phyloP scores from a whole-genome alignment of 257 asterid species.

The Solanum peruvianum region DNA sequence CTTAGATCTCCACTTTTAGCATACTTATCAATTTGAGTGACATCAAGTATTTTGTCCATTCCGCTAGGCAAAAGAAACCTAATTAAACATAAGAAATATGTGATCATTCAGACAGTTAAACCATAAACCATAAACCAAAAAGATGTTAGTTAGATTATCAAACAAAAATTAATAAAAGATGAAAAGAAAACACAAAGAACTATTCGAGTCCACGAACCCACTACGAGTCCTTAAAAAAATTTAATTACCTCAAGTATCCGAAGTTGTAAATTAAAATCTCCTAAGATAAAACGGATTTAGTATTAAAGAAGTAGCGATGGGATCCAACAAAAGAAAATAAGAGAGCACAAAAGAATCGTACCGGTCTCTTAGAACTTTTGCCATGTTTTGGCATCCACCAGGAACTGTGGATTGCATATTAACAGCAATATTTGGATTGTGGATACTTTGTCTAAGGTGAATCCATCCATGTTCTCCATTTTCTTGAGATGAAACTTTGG shows the following conservation, averaged over 20 bases:
- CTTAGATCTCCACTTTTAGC: slow-evolving; percentile 24
- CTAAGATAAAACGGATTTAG: too few relatives aligned
- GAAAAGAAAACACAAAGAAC: not conserved
- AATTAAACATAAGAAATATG: not conserved
- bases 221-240: not conserved
- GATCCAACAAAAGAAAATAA: not conserved
- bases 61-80: slow-evolving; percentile 66
- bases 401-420: slow-evolving; percentile 62
- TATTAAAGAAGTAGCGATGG: not conserved
- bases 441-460: slow-evolving; percentile 83
- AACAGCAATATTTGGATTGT: slow-evolving; percentile 86
- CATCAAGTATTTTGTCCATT: slow-evolving; percentile 46
- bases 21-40: slow-evolving; percentile 45
- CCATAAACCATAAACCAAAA: not conserved
- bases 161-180: too few relatives aligned
- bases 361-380: slow-evolving; percentile 52
- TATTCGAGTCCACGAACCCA: not conserved
- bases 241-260: not conserved
- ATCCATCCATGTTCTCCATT: slow-evolving; percentile 68
- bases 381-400: slow-evolving; percentile 73
- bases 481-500: slow-evolving; percentile 40
- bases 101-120: not conserved
- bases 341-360: slow-evolving; percentile 6
- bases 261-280: not conserved
- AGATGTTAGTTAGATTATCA: too few relatives aligned